phyloP scores from a whole-genome alignment of 352 stramenopile genomes.

The Pythium insidiosum region DNA sequence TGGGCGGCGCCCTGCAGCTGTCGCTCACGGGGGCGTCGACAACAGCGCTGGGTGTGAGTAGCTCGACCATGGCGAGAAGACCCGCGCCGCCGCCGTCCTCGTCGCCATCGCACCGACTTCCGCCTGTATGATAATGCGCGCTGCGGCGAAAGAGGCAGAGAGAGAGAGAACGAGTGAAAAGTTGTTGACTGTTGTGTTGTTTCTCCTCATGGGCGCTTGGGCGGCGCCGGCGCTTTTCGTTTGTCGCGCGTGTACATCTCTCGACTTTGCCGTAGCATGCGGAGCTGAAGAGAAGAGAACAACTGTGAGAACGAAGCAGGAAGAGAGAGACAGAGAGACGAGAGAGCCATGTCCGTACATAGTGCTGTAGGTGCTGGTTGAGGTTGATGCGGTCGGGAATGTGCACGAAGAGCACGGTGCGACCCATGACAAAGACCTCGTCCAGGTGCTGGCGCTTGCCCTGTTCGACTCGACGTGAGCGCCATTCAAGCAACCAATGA shows the following conservation, averaged over 20 bases:
- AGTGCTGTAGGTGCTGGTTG: slow-evolving; percentile 68
- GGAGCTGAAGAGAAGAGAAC: slow-evolving; percentile 27
- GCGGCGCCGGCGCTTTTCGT: no score
- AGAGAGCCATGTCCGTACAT: no score
- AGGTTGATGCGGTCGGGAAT: slow-evolving; percentile 84
- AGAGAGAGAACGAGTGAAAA: no score
- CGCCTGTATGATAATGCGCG: slow-evolving; percentile 50
- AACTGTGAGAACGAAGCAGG: neutral
- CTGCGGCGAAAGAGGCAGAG: neutral
- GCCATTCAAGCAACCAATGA: no score
- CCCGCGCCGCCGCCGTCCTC: slow-evolving; percentile 16
- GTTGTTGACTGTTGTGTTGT: no score
- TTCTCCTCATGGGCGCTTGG: no score
- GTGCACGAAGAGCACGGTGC: slow-evolving; percentile 80
- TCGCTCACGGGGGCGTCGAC: slow-evolving; percentile 20
- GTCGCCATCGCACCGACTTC: slow-evolving; percentile 34
- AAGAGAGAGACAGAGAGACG: no score
- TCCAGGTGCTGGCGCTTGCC: slow-evolving; percentile 53
- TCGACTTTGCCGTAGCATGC: slow-evolving; percentile 69
- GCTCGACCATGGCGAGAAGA: slow-evolving; percentile 11
- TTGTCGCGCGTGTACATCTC: slow-evolving; percentile 80
- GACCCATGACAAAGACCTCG: slow-evolving; percentile 85
- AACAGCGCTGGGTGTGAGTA: no score
- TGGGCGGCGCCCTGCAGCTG: slow-evolving; percentile 50
- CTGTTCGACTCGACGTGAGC: no score